Evolutionary conservation across 352 stramenopile genomes (phyloP).

Genomic region (Phytopythium helicoides): DNA sequence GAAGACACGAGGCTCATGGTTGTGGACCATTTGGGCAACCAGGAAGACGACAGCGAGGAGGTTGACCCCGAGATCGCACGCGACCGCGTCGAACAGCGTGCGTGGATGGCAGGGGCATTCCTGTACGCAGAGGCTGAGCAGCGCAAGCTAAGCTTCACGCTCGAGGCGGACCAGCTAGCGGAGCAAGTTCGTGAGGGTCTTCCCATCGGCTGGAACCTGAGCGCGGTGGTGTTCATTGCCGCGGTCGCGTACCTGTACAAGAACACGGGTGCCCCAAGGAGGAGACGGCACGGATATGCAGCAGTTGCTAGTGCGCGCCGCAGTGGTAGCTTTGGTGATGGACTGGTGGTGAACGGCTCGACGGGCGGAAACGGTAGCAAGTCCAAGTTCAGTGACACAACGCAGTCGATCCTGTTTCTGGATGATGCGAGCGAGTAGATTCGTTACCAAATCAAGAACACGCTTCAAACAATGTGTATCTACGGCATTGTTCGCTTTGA

Average conservation of each 20-base stretch:
- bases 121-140: slow-evolving; percentile 64
- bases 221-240: slow-evolving; percentile 49
- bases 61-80: slow-evolving; percentile 17
- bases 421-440: slow-evolving; percentile 69
- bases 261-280: slow-evolving; percentile 18
- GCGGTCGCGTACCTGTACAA: slow-evolving; percentile 53
- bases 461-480: no score
- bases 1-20: slow-evolving; percentile 54
- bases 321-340: slow-evolving; percentile 15
- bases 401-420: slow-evolving; percentile 63
- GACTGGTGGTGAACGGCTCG: slow-evolving; percentile 17
- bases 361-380: slow-evolving; percentile 34
- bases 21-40: slow-evolving; percentile 30
- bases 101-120: slow-evolving; percentile 70
- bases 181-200: slow-evolving; percentile 66
- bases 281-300: slow-evolving; percentile 3
- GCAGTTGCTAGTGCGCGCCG: background rate
- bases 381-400: slow-evolving; percentile 40
- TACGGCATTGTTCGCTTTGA: no score
- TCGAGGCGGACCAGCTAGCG: slow-evolving; percentile 61
- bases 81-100: slow-evolving; percentile 28
- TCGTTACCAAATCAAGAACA: background rate
- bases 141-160: slow-evolving; percentile 44
- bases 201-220: slow-evolving; percentile 67
- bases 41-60: slow-evolving; percentile 21